phyloP scores from a whole-genome alignment of 805 yeast genomes.

The Isabelozyma rhagii region DNA sequence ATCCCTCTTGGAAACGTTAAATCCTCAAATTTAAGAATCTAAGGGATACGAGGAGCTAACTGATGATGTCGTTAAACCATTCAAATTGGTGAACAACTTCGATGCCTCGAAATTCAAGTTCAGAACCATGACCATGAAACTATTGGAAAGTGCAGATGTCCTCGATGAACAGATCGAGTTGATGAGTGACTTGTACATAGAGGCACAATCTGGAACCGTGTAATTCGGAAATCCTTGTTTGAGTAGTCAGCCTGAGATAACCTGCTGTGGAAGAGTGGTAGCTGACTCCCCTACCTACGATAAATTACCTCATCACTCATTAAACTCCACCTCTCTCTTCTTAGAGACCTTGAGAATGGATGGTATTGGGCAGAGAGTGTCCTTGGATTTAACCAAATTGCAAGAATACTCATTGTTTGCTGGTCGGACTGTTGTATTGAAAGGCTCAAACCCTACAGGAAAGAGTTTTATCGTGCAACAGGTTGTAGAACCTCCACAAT shows the following conservation, averaged over 20 bases:
- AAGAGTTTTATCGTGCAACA: conserved; percentile 66
- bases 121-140: conserved; percentile 86
- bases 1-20: conserved; percentile 58
- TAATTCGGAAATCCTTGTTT: conserved; percentile 71
- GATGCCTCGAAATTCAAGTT: conserved; percentile 70
- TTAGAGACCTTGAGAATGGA: conserved; percentile 79
- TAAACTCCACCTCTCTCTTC: conserved; percentile 66
- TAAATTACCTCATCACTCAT: conserved; percentile 34
- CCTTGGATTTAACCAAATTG: conserved; percentile 54
- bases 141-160: conserved; percentile 79
- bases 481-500: conserved; percentile 58
- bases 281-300: conserved; percentile 68
- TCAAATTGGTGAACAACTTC: conserved; percentile 58
- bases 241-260: conserved; percentile 70
- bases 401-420: conserved; percentile 66
- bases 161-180: conserved; percentile 87
- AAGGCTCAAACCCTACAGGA: conserved; percentile 85
- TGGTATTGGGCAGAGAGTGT: conserved; percentile 83
- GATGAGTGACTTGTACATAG: conserved; percentile 48
- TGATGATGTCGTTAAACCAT: conserved; percentile 27
- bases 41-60: conserved; percentile 29
- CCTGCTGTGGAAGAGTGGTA: conserved; percentile 84
- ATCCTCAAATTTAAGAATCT: conserved; percentile 42
- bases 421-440: conserved; percentile 83
- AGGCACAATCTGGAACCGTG: conserved; percentile 33